Conservation (phyloP, 2,329 filamentous ascomycete genomes). For the Fusarium marasasianum region DNA sequence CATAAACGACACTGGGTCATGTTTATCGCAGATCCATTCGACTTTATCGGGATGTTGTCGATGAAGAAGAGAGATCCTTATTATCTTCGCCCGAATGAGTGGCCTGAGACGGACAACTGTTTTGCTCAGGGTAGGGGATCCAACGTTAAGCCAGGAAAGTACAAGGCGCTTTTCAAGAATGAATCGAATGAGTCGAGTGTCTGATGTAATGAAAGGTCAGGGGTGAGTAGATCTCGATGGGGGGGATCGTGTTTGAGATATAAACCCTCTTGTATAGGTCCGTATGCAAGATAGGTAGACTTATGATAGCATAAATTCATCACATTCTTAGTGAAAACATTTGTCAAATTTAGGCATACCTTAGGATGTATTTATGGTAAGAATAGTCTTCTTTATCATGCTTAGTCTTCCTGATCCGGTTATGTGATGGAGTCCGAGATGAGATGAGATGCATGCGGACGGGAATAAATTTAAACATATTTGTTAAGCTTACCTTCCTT, state of each 20-base stretch:
- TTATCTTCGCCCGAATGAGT: conserved; percentile 34
- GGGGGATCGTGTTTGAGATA: neutral
- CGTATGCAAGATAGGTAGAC: neutral
- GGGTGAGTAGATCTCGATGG: neutral
- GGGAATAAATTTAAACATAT: conserved; percentile 10
- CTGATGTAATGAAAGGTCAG: conserved; percentile 19
- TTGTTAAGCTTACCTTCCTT: conserved; percentile 10
- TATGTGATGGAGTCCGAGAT: neutral
- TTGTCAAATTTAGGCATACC: neutral
- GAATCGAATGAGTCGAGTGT: conserved; percentile 2
- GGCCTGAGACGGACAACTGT: conserved; percentile 29
- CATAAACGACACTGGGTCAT: conserved; percentile 34
- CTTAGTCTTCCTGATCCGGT: neutral
- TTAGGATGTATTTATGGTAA: neutral
- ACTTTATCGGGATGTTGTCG: conserved; percentile 38
- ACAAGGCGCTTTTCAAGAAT: conserved; percentile 16
- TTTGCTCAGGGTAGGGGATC: conserved; percentile 40
- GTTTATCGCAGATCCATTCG: conserved; percentile 31
- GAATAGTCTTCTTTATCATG: neutral
- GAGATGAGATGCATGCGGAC: neutral
- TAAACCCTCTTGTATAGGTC: neutral
- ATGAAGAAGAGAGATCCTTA: conserved; percentile 37
- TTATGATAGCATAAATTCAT: neutral
- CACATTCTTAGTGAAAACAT: neutral
- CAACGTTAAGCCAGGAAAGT: conserved; percentile 20